Percentiles rank a stretch among this genome's conserved stretches.
Evolutionary conservation across 768 basidiomycete genomes (phyloP).

Genomic region (Suillus bovinus): DNA sequence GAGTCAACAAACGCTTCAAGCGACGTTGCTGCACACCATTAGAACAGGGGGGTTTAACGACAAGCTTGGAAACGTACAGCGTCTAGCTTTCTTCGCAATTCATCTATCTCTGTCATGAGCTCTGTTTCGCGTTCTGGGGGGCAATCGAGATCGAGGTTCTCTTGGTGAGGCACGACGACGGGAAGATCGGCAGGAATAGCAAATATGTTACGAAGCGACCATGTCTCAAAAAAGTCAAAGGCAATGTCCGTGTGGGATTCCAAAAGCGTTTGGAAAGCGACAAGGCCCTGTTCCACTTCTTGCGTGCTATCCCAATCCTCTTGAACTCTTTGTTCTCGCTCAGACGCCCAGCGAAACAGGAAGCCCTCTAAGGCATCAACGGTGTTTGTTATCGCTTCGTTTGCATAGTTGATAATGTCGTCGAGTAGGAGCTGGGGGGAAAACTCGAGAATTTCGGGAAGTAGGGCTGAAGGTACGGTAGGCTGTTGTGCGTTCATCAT

Average conservation of each 20-base stretch:
- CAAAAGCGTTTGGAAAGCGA: conserved; percentile 85
- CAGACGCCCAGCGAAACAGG: conserved; percentile 71
- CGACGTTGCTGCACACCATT: conserved; percentile 57
- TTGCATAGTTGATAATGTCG: conserved; percentile 82
- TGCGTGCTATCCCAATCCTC: conserved; percentile 61
- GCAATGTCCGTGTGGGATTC: conserved; percentile 89
- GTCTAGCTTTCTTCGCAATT: conserved; percentile 64
- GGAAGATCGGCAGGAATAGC: conserved; percentile 68
- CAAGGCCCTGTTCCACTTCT: conserved; percentile 77
- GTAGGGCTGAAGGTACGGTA: conserved; percentile 46
- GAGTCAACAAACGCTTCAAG: conserved; percentile 55
- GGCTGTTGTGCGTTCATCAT: conserved; percentile 24
- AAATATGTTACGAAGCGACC: conserved; percentile 88
- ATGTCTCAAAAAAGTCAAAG: conserved; percentile 90
- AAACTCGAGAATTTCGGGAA: conserved; percentile 79
- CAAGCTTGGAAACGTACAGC: conserved; percentile 49
- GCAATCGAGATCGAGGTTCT: conserved; percentile 62
- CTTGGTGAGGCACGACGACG: conserved; percentile 76
- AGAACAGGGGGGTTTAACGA: conserved; percentile 1
- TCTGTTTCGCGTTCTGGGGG: conserved; percentile 60
- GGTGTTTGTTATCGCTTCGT: conserved; percentile 75
- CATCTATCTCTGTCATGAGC: conserved; percentile 66
- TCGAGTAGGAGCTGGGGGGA: conserved; percentile 84
- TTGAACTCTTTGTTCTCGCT: conserved; percentile 48
- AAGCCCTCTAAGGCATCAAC: conserved; percentile 82